Conservation (phyloP, 2,329 filamentous ascomycete species). For the Mariannaea elegans region DNA sequence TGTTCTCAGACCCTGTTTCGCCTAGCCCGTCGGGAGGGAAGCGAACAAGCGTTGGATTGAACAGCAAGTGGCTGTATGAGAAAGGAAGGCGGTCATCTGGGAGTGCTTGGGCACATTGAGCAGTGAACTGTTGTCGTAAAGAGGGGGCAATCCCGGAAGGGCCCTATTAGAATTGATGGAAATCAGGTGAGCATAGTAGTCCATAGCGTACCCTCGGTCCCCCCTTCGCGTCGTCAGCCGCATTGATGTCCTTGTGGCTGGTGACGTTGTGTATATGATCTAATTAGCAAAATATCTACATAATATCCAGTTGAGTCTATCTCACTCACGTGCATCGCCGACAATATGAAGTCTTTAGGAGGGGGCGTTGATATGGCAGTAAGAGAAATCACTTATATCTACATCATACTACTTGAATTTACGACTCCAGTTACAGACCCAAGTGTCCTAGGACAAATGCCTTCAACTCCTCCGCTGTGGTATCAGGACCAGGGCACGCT, state of each 20-base stretch:
- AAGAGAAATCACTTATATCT: no score
- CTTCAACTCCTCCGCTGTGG: background rate
- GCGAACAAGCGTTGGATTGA: slow-evolving; percentile 79
- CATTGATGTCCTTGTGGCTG: slow-evolving; percentile 25
- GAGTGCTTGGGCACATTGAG: slow-evolving; percentile 50
- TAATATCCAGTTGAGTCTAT: no score
- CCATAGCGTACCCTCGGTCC: slow-evolving; percentile 7
- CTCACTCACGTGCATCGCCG: no score
- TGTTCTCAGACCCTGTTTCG: slow-evolving; percentile 69
- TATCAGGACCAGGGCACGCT: slow-evolving; percentile 19
- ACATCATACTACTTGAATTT: no score
- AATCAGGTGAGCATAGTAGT: slow-evolving; percentile 15
- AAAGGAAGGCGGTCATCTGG: slow-evolving; percentile 70
- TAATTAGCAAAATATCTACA: slow-evolving; percentile 14
- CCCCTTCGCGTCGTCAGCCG: slow-evolving; percentile 14
- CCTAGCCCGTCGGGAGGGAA: slow-evolving; percentile 75
- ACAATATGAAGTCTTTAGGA: no score
- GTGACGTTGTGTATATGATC: slow-evolving; percentile 30
- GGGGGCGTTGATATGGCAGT: no score
- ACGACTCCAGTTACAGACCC: no score
- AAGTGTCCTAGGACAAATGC: background rate
- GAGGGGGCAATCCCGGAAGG: slow-evolving; percentile 6
- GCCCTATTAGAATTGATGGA: slow-evolving; percentile 5
- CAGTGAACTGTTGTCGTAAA: background rate
- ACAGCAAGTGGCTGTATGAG: slow-evolving; percentile 96